phyloP scores from a whole-genome alignment of 2,329 filamentous ascomycete genomes.

The Penicillium brevicompactum region DNA sequence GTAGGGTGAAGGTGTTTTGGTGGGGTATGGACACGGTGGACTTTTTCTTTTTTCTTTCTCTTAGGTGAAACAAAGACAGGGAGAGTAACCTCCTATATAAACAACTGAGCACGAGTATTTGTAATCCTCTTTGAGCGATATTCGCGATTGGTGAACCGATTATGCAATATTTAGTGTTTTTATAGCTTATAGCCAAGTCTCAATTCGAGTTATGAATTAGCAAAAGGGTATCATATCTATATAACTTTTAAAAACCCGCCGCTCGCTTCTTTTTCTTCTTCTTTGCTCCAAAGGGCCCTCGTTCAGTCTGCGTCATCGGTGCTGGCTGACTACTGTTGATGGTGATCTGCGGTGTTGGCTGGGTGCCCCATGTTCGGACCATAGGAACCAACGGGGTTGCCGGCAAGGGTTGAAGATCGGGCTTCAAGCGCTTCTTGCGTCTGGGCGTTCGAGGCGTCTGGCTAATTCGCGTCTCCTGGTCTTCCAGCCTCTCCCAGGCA shows the following conservation, averaged over 20 bases:
- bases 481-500: conserved; percentile 34
- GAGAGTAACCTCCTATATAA: not conserved
- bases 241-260: conserved; percentile 40
- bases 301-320: conserved; percentile 46
- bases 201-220: not conserved
- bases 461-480: conserved; percentile 21
- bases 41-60: not conserved
- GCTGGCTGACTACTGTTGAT: conserved; percentile 39
- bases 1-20: conserved; percentile 3
- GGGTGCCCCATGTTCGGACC: conserved; percentile 35
- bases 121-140: conserved; percentile 16
- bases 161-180: not conserved
- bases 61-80: not conserved
- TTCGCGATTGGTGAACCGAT: conserved; percentile 17
- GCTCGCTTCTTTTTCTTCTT: conserved; percentile 45
- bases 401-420: conserved; percentile 18
- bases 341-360: conserved; percentile 28
- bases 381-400: conserved; percentile 28
- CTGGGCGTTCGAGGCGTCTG: conserved; percentile 20
- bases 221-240: not conserved
- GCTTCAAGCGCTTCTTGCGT: conserved; percentile 31
- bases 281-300: conserved; percentile 41
- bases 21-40: not conserved
- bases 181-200: not conserved
- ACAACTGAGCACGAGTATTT: conserved; percentile 1